Evolutionary conservation across 2,329 filamentous ascomycete genomes (phyloP).

Genomic region (Hymenoscyphus albidus): DNA sequence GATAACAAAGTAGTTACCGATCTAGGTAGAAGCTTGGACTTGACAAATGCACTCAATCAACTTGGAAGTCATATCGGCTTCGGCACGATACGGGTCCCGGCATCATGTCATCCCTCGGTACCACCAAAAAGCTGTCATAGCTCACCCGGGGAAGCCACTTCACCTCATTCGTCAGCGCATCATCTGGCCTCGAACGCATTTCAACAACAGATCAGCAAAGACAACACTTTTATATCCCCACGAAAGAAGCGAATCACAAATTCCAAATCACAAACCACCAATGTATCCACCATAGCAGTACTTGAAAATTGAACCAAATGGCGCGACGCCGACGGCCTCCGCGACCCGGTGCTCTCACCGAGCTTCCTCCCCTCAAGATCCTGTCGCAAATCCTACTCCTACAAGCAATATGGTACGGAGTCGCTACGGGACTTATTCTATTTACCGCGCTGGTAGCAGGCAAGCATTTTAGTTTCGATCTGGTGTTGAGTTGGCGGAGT

Average conservation of each 20-base stretch:
- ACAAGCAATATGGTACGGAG: slow-evolving; percentile 61
- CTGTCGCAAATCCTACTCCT: slow-evolving; percentile 62
- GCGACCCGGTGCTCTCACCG: slow-evolving; percentile 61
- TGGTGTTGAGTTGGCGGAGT: slow-evolving; percentile 61
- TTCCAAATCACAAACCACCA: slow-evolving; percentile 1
- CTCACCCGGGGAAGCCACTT: slow-evolving; percentile 17
- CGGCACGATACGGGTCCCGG: no score
- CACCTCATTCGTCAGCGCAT: slow-evolving; percentile 3
- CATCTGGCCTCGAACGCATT: not conserved
- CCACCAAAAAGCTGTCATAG: not conserved
- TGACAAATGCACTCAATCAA: not conserved
- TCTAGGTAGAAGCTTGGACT: no score
- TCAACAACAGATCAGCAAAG: not conserved
- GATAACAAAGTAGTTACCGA: no score
- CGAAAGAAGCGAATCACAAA: not conserved
- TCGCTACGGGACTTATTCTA: slow-evolving; percentile 57
- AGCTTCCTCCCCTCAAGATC: slow-evolving; percentile 65
- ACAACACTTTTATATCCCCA: not conserved
- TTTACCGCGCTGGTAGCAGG: slow-evolving; percentile 67
- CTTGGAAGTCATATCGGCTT: no score
- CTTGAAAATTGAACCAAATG: slow-evolving; percentile 21
- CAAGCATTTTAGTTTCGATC: slow-evolving; percentile 51
- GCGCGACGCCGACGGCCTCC: slow-evolving; percentile 55
- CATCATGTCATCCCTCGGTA: no score
- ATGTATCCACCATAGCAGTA: slow-evolving; percentile 15